Conservation (phyloP, 2,329 filamentous ascomycete species). For the Pestalotiopsis sp. region DNA sequence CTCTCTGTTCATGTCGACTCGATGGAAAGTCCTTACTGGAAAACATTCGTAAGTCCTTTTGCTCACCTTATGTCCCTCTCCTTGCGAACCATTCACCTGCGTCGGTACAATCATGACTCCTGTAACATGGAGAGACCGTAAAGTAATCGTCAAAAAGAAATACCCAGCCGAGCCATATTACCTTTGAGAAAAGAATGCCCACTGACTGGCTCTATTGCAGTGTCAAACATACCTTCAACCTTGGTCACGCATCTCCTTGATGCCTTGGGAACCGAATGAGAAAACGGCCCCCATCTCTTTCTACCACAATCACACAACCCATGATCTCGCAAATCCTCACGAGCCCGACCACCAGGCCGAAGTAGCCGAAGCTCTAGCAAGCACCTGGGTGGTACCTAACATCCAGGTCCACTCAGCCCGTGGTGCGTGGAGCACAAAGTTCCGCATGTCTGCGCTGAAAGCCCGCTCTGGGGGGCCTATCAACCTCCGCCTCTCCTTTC, state of each 20-base stretch:
- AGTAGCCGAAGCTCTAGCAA: not conserved
- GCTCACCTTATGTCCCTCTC: not conserved
- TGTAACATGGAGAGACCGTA: not conserved
- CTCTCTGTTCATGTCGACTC: not conserved
- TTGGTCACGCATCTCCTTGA: not conserved
- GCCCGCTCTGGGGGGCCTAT: not conserved
- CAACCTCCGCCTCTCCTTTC: not conserved
- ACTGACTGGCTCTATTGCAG: not conserved
- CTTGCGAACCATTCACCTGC: not conserved
- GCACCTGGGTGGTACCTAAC: not conserved
- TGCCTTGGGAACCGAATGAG: not conserved
- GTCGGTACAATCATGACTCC: not conserved
- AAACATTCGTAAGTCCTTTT: not conserved
- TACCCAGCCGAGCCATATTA: not conserved
- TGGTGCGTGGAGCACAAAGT: not conserved
- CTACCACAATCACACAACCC: not conserved
- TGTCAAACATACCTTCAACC: not conserved
- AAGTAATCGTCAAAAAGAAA: not conserved
- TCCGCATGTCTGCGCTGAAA: not conserved
- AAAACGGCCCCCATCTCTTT: not conserved
- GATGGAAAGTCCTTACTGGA: not conserved
- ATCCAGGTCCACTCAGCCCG: not conserved
- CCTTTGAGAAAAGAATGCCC: not conserved
- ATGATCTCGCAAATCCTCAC: not conserved
- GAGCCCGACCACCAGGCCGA: not conserved